Conservation (phyloP, 2,329 filamentous ascomycete genomes). For the Exophiala sp. region DNA sequence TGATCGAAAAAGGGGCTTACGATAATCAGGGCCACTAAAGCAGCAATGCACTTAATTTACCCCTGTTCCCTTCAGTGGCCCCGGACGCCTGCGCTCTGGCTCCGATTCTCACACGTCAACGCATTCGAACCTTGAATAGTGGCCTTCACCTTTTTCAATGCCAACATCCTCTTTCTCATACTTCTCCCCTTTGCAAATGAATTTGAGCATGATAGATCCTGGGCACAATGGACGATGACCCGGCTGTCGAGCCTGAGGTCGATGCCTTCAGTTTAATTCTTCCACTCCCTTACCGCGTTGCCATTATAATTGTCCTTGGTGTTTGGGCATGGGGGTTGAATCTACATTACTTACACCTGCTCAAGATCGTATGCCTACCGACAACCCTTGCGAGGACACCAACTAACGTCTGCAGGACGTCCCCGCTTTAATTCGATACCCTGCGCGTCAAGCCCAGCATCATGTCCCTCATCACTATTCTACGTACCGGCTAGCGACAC, state of each 20-base stretch:
- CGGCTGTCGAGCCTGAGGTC: conserved; percentile 42
- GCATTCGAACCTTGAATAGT: too few species aligned
- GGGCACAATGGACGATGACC: conserved; percentile 28
- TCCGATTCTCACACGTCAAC: too few species aligned
- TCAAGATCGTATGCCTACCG: conserved; percentile 63
- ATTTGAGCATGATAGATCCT: conserved; percentile 16
- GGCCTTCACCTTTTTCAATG: too few species aligned
- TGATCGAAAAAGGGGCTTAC: too few species aligned
- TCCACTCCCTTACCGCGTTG: conserved; percentile 84
- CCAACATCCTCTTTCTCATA: neutral
- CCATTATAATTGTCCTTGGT: conserved; percentile 78
- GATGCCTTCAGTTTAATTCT: conserved; percentile 85
- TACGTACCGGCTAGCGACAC: conserved; percentile 77
- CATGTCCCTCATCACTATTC: conserved; percentile 75
- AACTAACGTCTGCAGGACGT: conserved; percentile 59
- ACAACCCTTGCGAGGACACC: neutral
- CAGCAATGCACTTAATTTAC: too few species aligned
- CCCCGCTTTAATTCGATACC: conserved; percentile 80
- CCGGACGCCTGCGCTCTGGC: too few species aligned
- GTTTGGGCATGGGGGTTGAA: conserved; percentile 95
- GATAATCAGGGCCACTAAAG: too few species aligned
- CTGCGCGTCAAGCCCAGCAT: conserved; percentile 64
- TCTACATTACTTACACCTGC: conserved; percentile 75
- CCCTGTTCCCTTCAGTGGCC: too few species aligned
- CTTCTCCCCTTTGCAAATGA: neutral